These are phyloP conservation scores for Crithidia fasciculata DNA, from an alignment of 208 protist genomes.

Conservation along the genomic window DNA sequence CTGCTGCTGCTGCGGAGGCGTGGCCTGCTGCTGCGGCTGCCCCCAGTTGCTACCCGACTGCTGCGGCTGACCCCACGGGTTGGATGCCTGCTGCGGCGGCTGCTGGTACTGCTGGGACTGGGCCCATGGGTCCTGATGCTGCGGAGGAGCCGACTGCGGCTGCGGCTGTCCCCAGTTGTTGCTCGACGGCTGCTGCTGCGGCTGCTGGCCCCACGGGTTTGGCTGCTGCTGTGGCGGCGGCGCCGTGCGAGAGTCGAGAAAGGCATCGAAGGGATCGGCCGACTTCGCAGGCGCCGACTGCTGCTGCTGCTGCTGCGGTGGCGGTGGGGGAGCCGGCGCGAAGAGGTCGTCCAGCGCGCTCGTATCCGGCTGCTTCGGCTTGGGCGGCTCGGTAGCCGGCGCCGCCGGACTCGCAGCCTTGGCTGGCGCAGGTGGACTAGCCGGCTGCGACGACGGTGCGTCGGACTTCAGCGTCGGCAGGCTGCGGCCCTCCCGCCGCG, in stretches of 20 bases:
- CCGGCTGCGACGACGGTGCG: slow-evolving; percentile 8
- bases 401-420: slow-evolving; percentile 10
- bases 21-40: slow-evolving; percentile 34
- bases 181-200: slow-evolving; percentile 9
- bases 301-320: not conserved
- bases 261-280: slow-evolving; percentile 68
- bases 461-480: slow-evolving; percentile 49
- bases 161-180: slow-evolving; percentile 33
- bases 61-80: slow-evolving; percentile 21
- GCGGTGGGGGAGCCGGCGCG: slow-evolving; percentile 35
- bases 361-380: slow-evolving; percentile 36
- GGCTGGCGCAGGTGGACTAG: slow-evolving; percentile 9
- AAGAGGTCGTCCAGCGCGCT: slow-evolving; percentile 82
- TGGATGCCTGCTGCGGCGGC: slow-evolving; percentile 20
- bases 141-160: slow-evolving; percentile 10
- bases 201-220: slow-evolving; percentile 21
- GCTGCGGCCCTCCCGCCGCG: slow-evolving; percentile 34
- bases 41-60: slow-evolving; percentile 24
- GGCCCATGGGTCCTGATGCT: slow-evolving; percentile 13
- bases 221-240: slow-evolving; percentile 19
- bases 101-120: slow-evolving; percentile 13
- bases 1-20: slow-evolving; percentile 18
- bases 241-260: slow-evolving; percentile 42
- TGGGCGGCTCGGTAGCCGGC: slow-evolving; percentile 21
- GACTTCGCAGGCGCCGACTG: slow-evolving; percentile 22